Evolutionary conservation across 225 moss, liverwort and hornwort genomes (phyloP), one percentile per base, ranked within the genome.

Genomic region (Physcomitrium patens): DNA sequence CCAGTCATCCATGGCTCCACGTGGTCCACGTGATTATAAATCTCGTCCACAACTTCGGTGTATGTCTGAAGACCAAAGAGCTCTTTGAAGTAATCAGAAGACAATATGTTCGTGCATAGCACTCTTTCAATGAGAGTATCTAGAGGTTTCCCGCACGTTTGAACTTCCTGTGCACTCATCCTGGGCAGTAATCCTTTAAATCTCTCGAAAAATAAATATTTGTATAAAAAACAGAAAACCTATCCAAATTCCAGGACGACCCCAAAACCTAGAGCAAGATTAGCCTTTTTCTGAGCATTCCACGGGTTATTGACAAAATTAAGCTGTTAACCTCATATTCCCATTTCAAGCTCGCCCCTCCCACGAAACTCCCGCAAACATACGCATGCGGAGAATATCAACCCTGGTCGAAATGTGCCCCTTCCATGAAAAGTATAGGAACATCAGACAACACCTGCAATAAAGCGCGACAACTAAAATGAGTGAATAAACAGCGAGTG

Each of bases 1-100:
- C 96, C 94, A 13, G 96, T 96, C 96, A 96, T 94, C 94, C 96
- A 96, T 60, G 96, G 96, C 88, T 96, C 96, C 49, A 93, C 96
- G 68, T 93, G 93, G 79, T 96, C 94, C 74, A 97, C 96, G 27
- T 97, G 92, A 57, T 97, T 92, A 76, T 94, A 97, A 62, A 94
- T 97, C 83, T 97, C 96, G 59, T 97, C 92, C 16, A 97, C 87
- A 27, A 97, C 96, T 63, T 97, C 96, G 28, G 89, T 82, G 52
- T 87, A 92, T 10, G 92, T 92, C 80, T 97, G 94, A 63, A 97
- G 70, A 61, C 94, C 81, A 77, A 91, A 92, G 12, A 97, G 94
- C 90, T 94, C 96, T 55, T 97, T 97, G 76, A 90, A 97, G 70
- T 97, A 94, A 78, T 97, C 94, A 15, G 94, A 97, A 1, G 94